Evolutionary conservation across 2,329 filamentous ascomycete genomes (phyloP).

Genomic region (Ceratocystis papillata): DNA sequence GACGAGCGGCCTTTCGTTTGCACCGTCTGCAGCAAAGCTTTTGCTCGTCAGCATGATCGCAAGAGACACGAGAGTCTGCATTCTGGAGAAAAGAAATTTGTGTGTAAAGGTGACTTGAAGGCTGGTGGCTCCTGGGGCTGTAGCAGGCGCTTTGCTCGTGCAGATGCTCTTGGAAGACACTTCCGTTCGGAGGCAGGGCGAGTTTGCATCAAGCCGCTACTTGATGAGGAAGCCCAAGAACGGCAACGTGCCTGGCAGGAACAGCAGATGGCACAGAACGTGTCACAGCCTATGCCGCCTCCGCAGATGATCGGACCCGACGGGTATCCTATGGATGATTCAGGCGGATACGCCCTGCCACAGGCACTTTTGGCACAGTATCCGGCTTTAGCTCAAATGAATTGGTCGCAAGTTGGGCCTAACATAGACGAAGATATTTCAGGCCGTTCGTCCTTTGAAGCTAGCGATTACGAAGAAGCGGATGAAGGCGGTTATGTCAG

Average conservation of each 20-base stretch:
- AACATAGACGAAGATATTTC: constrained; percentile 66
- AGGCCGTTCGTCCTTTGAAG: constrained; percentile 71
- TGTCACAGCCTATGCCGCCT: constrained; percentile 33
- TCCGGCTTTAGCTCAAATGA: constrained; percentile 79
- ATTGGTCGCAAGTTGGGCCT: constrained; percentile 59
- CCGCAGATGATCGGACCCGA: constrained; percentile 49
- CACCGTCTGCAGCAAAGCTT: constrained; percentile 92
- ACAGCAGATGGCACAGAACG: constrained; percentile 55
- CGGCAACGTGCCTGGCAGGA: constrained; percentile 65
- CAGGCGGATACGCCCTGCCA: constrained; percentile 59
- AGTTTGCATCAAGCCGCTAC: constrained; percentile 91
- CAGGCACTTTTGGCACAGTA: constrained; percentile 84
- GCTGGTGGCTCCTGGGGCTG: constrained; percentile 82
- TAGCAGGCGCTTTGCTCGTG: constrained; percentile 81
- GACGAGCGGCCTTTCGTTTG: constrained; percentile 96
- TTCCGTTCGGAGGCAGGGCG: constrained; percentile 92
- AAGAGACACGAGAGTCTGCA: constrained; percentile 95
- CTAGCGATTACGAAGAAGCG: constrained; percentile 63
- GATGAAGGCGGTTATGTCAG: constrained; percentile 60
- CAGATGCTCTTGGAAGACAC: constrained; percentile 85
- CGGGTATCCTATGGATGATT: constrained; percentile 47
- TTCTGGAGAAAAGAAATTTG: constrained; percentile 96
- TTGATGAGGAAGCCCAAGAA: constrained; percentile 86
- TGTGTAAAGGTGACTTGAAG: constrained; percentile 85
- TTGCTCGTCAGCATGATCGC: constrained; percentile 91